Percentiles rank a stretch among this genome's conserved stretches.
Evolutionary conservation across 768 basidiomycete species (phyloP).

Genomic region (Myochromella boudieri): DNA sequence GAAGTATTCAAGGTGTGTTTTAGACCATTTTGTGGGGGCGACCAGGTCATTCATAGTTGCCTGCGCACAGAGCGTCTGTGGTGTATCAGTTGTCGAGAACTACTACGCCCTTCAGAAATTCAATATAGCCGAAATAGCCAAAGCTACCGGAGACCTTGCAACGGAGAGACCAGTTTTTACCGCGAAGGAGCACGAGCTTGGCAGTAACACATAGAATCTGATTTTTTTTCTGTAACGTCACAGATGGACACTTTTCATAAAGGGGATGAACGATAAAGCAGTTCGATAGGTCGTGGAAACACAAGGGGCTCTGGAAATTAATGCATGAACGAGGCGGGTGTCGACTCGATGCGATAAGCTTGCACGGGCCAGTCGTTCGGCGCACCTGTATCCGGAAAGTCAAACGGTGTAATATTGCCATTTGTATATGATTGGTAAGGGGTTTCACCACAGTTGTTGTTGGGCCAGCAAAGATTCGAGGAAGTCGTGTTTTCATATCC

Average conservation of each 20-base stretch:
- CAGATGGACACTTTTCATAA: too few species aligned
- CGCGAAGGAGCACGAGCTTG: neutral
- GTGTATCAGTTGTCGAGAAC: conserved; percentile 70
- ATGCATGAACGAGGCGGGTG: too few species aligned
- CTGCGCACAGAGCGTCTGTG: conserved; percentile 79
- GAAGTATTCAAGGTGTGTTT: conserved; percentile 77
- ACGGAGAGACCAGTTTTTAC: conserved; percentile 12
- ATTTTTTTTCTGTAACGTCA: too few species aligned
- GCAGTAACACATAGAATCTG: neutral
- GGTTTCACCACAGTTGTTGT: too few species aligned
- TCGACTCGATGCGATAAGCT: neutral
- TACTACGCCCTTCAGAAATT: conserved; percentile 75
- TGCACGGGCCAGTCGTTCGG: neutral
- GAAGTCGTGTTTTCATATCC: too few species aligned
- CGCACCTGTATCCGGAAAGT: neutral
- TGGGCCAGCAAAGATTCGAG: too few species aligned
- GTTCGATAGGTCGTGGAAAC: too few species aligned
- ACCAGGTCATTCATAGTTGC: too few species aligned
- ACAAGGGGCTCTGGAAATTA: too few species aligned
- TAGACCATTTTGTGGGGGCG: too few species aligned
- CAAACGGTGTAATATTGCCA: neutral
- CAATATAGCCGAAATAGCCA: conserved; percentile 76
- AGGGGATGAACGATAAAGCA: too few species aligned
- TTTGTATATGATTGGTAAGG: too few species aligned
- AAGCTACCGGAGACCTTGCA: conserved; percentile 31